Evolutionary conservation across 192 early-diverging fungal species (phyloP), one percentile per base, ranked within the genome.

Genomic region (Martensiomyces pterosporus): DNA sequence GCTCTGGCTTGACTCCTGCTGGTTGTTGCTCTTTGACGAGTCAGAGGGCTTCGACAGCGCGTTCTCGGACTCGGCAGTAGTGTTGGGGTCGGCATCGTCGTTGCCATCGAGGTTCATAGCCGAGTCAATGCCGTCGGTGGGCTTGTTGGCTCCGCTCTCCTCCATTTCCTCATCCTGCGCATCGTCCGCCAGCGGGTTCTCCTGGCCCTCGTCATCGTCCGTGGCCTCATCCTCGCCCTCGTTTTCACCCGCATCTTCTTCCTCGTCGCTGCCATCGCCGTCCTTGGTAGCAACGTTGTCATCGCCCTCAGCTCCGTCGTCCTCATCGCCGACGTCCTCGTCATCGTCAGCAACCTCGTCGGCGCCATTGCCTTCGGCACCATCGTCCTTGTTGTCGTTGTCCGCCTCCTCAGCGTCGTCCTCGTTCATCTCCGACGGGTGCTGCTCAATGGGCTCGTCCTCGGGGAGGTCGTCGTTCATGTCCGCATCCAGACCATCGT

Each of bases 91-190:
- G 14, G 50, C 58, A 10, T 69, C 73, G 39, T 69, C 77, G 14
- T 68, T 55, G 44, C 72, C 73, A 40, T 81, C 79, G 49, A 73
- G 64, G 45, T 83, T 77, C 47, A 79, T 77, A 9, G 76, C 78
- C 23, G 60, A 62, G 36, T 81, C 80, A 13, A 76, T 66, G 29
- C 84, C 78, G 22, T 79, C 59, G 22, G 62, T 69, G 16, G 67
- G 58, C 51, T 84, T 80, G 46, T 85, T 64, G 14, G 79, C 77
- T 12, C 68, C 69, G 36, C 65, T 67, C 32, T 69, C 52, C 32
- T 65, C 70, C 32, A 67, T 50, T 14, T 64, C 66, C 17, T 70
- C 64, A 17, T 49, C 57, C 19, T 52, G 50, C 34, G 55, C 52
- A 13, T 52, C 55, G 17, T 76, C 67, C 35, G 56, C 68, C 16